Conservation (phyloP, 2,329 filamentous ascomycete species). For the Penicillium sp. region DNA sequence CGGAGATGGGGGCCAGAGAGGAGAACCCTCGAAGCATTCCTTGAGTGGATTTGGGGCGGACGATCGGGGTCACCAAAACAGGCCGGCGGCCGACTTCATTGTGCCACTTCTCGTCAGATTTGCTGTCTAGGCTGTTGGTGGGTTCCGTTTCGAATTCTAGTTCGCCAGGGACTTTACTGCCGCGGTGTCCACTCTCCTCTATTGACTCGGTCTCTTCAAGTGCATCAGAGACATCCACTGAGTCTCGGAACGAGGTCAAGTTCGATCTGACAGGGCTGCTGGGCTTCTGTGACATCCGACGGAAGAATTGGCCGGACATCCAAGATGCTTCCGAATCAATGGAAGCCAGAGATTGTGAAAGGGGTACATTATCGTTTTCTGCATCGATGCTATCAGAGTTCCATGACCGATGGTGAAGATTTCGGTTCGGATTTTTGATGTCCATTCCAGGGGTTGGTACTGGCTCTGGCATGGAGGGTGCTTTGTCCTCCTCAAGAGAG, state of each 20-base stretch:
- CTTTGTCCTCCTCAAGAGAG: conserved; percentile 21
- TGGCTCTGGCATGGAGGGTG: conserved; percentile 25
- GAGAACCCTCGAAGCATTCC: conserved; percentile 55
- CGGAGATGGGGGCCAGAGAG: conserved; percentile 34
- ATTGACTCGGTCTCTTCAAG: conserved; percentile 43
- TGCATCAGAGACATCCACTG: conserved; percentile 43
- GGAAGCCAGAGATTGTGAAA: conserved; percentile 84
- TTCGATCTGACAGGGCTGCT: conserved; percentile 40
- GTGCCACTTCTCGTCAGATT: conserved; percentile 48
- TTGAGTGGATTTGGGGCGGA: conserved; percentile 60
- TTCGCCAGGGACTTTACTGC: conserved; percentile 53
- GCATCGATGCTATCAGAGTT: conserved; percentile 49
- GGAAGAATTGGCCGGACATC: conserved; percentile 72
- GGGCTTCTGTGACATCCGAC: conserved; percentile 44
- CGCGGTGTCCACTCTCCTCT: conserved; percentile 26
- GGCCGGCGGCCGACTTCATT: conserved; percentile 54
- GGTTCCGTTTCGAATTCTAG: conserved; percentile 42
- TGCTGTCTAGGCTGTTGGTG: conserved; percentile 6
- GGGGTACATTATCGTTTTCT: conserved; percentile 43
- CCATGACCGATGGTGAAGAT: conserved; percentile 35
- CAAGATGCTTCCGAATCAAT: conserved; percentile 95
- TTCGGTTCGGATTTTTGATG: conserved; percentile 28
- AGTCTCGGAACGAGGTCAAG: conserved; percentile 39
- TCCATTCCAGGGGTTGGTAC: conserved; percentile 28
- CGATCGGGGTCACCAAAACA: conserved; percentile 59